A percentile compares a stretch with the other conserved stretches of the same genome.
These are phyloP conservation scores for Colletotrichum tanaceti DNA, from an alignment of 2,329 filamentous ascomycete species.

Conservation along the genomic window DNA sequence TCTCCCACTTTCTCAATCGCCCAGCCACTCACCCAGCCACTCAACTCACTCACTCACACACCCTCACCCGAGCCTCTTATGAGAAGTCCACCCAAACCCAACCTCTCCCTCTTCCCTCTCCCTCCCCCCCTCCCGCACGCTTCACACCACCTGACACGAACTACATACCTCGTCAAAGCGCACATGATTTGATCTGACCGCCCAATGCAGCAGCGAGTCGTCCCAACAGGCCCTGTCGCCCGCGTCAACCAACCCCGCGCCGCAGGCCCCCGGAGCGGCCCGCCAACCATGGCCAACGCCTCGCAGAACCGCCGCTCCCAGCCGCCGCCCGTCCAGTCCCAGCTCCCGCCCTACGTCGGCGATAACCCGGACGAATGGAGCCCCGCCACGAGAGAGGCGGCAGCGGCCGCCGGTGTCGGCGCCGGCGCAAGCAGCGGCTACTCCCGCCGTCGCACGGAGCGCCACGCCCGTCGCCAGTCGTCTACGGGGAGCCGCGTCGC, in stretches of 20 bases:
- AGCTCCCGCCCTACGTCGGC: slow-evolving; percentile 34
- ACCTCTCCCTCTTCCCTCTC: background rate
- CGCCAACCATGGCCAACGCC: slow-evolving; percentile 36
- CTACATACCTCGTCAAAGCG: background rate
- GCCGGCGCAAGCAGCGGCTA: slow-evolving; percentile 14
- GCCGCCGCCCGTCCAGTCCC: slow-evolving; percentile 28
- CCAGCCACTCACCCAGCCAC: slow-evolving; percentile 3
- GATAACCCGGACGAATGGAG: slow-evolving; percentile 33
- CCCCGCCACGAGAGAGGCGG: slow-evolving; percentile 14
- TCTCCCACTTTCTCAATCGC: slow-evolving; percentile 1
- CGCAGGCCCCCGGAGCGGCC: slow-evolving; percentile 32
- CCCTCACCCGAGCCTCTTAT: background rate
- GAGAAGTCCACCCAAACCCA: slow-evolving; percentile 11
- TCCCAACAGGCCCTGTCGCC: slow-evolving; percentile 22
- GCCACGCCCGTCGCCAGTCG: slow-evolving; percentile 39
- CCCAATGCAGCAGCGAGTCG: slow-evolving; percentile 35
- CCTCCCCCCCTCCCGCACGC: background rate
- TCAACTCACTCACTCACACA: slow-evolving; percentile 4
- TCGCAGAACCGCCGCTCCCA: slow-evolving; percentile 36
- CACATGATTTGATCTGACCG: slow-evolving; percentile 17
- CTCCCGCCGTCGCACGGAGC: slow-evolving; percentile 37
- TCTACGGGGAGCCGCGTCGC: slow-evolving; percentile 24
- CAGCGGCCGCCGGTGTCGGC: background rate
- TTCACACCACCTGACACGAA: background rate
- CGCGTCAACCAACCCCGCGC: slow-evolving; percentile 28